These are phyloP conservation scores for Suhomyces kunorum DNA, from an alignment of 1,139 yeast species.

Conservation along the genomic window DNA sequence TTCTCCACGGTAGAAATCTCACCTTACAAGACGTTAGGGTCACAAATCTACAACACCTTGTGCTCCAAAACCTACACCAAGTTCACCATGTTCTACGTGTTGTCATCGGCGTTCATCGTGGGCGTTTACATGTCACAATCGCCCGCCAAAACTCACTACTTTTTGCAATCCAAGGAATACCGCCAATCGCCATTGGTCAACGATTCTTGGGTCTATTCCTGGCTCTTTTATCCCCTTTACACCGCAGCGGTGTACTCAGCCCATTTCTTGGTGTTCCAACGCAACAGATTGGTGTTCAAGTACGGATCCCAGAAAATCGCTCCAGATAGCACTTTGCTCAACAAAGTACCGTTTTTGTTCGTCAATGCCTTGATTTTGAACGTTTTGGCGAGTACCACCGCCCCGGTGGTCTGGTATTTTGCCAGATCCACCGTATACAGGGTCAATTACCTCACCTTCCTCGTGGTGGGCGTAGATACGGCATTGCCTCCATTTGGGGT, in stretches of 20 bases:
- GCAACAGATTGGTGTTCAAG: slow-evolving; percentile 57
- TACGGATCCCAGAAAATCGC: slow-evolving; percentile 45
- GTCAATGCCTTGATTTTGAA: slow-evolving; percentile 42
- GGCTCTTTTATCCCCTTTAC: slow-evolving; percentile 39
- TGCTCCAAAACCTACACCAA: slow-evolving; percentile 41
- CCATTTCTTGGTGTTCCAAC: slow-evolving; percentile 58
- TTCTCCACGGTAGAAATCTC: slow-evolving; percentile 54
- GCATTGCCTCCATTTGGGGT: slow-evolving; percentile 36
- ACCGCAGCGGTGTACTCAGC: slow-evolving; percentile 51
- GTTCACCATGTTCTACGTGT: slow-evolving; percentile 35
- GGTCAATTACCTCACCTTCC: slow-evolving; percentile 26
- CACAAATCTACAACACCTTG: slow-evolving; percentile 51
- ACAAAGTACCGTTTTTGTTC: slow-evolving; percentile 34
- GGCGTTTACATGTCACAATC: slow-evolving; percentile 33
- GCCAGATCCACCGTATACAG: slow-evolving; percentile 50
- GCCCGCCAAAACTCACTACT: slow-evolving; percentile 29
- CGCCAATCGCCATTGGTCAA: slow-evolving; percentile 58
- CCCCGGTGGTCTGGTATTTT: slow-evolving; percentile 52
- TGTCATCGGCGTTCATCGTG: slow-evolving; percentile 41
- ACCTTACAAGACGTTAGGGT: slow-evolving; percentile 50
- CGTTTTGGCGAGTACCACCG: slow-evolving; percentile 27
- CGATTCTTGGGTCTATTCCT: slow-evolving; percentile 60
- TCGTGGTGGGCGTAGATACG: slow-evolving; percentile 39
- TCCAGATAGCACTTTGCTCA: slow-evolving; percentile 42
- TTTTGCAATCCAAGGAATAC: slow-evolving; percentile 47